Evolutionary conservation across 164 flowering plant species (phyloP), one percentile per base, ranked within the genome.

Genomic region (Magnolia kwangsiensis): DNA sequence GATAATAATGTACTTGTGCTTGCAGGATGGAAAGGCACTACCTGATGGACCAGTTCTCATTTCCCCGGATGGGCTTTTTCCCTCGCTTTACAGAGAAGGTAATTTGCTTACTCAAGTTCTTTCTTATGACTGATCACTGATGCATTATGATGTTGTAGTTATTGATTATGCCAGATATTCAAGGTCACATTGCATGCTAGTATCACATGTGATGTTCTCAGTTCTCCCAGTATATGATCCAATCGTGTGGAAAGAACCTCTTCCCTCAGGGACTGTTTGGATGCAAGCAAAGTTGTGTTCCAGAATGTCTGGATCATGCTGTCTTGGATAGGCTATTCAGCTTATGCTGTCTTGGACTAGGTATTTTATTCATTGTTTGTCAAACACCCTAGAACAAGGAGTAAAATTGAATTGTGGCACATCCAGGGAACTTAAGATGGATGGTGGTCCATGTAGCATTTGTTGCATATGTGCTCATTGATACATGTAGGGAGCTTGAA

Each of bases 31-130:
- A 37, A 92, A 92, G 84, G 88, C 87, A 61, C 86, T 96, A 81
- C 99, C 99, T 10, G 96, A 91, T 74, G 99, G 99, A 63, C 99
- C 99, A 13, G 93, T 96, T 63, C 89, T 96, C 72, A 96, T 94
- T 76, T 96, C 99, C 10, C 99, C 99, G 16, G 97, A 96, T 89
- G 99, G 99, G 45, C 89, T 96, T 75, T 92, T 96, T 83, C 99
- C 99, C 69, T 96, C 99, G 67, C 73, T 96, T 31, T 92, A 67
- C 78, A 91, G 98, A 67, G 98, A 96, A 90, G 99, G 99, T 92
- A 51, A 73, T 78, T 51, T 8, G n/a, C 58, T 45, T 64, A 27
- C 58, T 45, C 64, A 27, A 9, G 67, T n/a, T 64, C 21, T 64
- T n/a, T 64, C 67, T 64, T 75, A 14, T 51, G 50, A 20, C 13